Evolutionary conservation across 345 rosid species (phyloP).

Genomic region (Populus tremula): DNA sequence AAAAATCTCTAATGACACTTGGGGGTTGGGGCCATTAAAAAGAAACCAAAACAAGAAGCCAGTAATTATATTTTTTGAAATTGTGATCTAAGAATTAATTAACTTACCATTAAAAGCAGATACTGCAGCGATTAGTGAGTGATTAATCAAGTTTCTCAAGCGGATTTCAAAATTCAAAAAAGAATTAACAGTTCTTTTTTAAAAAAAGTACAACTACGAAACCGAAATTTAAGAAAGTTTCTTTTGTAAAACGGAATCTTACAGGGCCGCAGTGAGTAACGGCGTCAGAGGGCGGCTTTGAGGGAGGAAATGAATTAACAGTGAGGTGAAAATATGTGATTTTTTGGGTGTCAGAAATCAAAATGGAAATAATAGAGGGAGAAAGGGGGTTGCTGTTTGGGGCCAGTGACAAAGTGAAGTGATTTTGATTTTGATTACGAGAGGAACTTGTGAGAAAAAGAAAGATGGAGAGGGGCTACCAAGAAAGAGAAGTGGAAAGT

Average conservation of each 20-base stretch:
- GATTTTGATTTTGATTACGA: background rate
- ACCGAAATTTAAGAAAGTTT: slow-evolving; percentile 21
- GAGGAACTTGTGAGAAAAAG: background rate
- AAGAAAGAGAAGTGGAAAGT: background rate
- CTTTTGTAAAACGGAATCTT: slow-evolving; percentile 5
- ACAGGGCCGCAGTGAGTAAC: slow-evolving; percentile 24
- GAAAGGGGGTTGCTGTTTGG: slow-evolving; percentile 6
- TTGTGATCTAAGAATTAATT: slow-evolving; percentile 12
- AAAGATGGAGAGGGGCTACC: background rate
- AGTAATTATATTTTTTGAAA: background rate
- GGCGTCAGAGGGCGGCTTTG: slow-evolving; percentile 35
- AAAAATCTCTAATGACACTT: slow-evolving; percentile 6
- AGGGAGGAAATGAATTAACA: background rate
- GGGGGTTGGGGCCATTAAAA: slow-evolving; percentile 10
- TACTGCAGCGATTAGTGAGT: background rate
- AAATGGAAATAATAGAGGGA: slow-evolving; percentile 10
- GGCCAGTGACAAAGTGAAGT: background rate
- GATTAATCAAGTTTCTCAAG: background rate
- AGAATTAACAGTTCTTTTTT: slow-evolving; percentile 12
- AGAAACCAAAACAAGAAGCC: background rate
- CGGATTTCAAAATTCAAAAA: slow-evolving; percentile 17
- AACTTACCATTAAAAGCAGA: slow-evolving; percentile 39
- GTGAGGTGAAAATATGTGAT: slow-evolving; percentile 3
- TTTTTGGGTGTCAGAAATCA: background rate
- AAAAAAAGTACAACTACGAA: slow-evolving; percentile 19